Conservation (phyloP, 2,329 filamentous ascomycete genomes). For the Cadophora luteo-olivacea region DNA sequence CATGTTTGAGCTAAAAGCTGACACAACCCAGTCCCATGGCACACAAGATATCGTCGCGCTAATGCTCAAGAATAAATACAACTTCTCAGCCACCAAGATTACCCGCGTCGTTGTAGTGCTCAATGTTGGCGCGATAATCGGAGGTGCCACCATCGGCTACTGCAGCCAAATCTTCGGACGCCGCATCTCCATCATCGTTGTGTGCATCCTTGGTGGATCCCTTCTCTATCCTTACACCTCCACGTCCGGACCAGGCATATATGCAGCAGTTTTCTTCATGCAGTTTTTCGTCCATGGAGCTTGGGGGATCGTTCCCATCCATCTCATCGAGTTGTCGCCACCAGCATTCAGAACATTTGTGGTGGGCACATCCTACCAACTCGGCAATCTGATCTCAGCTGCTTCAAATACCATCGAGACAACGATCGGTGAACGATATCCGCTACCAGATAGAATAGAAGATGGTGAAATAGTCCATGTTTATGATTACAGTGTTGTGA, state of each 20-base stretch:
- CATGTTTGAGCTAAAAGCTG: too few relatives aligned
- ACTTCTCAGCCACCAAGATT: slow-evolving; percentile 50
- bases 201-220: slow-evolving; percentile 71
- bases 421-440: slow-evolving; percentile 76
- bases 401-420: slow-evolving; percentile 81
- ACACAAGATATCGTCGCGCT: slow-evolving; percentile 63
- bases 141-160: slow-evolving; percentile 72
- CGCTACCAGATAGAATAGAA: slow-evolving; percentile 54
- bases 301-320: slow-evolving; percentile 77
- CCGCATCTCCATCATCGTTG: slow-evolving; percentile 70
- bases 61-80: slow-evolving; percentile 63
- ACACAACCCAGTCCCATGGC: slow-evolving; percentile 41
- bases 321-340: slow-evolving; percentile 76
- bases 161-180: slow-evolving; percentile 73
- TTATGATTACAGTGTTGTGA: slow-evolving; percentile 16
- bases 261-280: slow-evolving; percentile 84
- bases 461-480: slow-evolving; percentile 10
- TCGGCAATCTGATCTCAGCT: slow-evolving; percentile 77
- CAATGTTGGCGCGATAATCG: slow-evolving; percentile 72
- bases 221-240: slow-evolving; percentile 87
- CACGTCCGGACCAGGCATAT: slow-evolving; percentile 64
- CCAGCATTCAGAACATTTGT: slow-evolving; percentile 74
- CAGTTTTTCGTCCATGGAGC: slow-evolving; percentile 81
- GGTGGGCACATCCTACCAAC: slow-evolving; percentile 74
- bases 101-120: slow-evolving; percentile 76